Evolutionary conservation across 768 basidiomycete species (phyloP), one percentile per base, ranked within the genome.

Genomic region (Heimioporus sp.): DNA sequence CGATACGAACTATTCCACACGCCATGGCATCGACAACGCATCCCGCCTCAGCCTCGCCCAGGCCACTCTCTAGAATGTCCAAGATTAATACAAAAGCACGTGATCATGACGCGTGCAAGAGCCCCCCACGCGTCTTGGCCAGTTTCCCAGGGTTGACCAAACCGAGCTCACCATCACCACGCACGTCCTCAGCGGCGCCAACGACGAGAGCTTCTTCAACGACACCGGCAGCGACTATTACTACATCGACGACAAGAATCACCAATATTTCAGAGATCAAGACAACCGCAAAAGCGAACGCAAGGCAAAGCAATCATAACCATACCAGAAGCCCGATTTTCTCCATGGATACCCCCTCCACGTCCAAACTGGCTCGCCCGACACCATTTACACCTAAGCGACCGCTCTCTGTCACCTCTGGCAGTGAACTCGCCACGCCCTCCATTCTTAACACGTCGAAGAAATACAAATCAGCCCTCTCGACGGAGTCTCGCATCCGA

Each of bases 381-480:
- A 60, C 70, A 13, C 78, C 77, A 3, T 84, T 82, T 54, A 84
- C 82, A 1, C 83, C 83, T 16, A 82, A 77, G 57, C 74, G 81
- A 17, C 75, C 79, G 2, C 64, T 76, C 39, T 80, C 76, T 30
- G 64, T 66, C 15, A 21, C 32, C 9, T 59, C 72, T n/a, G 66
- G 69, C 19, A 65, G 52, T 15, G 70, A 74, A 35, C 56, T 76
- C 0, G 48, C 70, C 3, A 73, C 73, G 0, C 67, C 73, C 11
- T 72, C 71, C 46, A 47, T 69, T n/a, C 67, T 72, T 24, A 60
- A 31, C 2, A 78, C 82, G 9, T 68, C 78, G 59, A 87, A 84
- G 74, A 85, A 85, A 64, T 87, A 85, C 72, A 87, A 85, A 61
- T 81, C 86, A 0, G 62, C 80, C 1, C 66, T 88, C 15, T 85